Percentiles rank a stretch among this genome's conserved stretches.
Evolutionary conservation across 2,329 filamentous ascomycete species (phyloP).

Genomic region (Diplodia mutila): DNA sequence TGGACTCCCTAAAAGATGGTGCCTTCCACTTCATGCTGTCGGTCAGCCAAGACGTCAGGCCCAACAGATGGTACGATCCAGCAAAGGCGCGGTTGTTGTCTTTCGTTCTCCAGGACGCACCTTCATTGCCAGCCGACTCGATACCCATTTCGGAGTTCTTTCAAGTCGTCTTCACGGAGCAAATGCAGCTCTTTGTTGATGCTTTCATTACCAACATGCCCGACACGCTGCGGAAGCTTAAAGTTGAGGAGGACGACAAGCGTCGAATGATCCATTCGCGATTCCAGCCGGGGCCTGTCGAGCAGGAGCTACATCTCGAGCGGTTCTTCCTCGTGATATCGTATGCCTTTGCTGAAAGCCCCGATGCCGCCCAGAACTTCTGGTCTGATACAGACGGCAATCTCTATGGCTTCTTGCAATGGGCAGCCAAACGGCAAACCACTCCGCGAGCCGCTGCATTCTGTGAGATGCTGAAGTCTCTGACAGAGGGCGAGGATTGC

Average conservation of each 20-base stretch:
- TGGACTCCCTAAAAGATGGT: constrained; percentile 80
- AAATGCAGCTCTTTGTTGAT: constrained; percentile 85
- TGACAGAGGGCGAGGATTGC: constrained; percentile 80
- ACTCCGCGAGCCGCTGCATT: constrained; percentile 96
- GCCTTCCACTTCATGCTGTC: constrained; percentile 91
- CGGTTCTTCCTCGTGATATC: constrained; percentile 90
- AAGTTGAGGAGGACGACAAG: constrained; percentile 88
- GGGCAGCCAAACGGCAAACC: constrained; percentile 93
- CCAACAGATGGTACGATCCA: constrained; percentile 84
- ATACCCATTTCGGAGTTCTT: constrained; percentile 73
- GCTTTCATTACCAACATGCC: constrained; percentile 95
- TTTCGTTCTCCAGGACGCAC: constrained; percentile 80
- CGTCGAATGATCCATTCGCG: constrained; percentile 55
- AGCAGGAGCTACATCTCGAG: constrained; percentile 67
- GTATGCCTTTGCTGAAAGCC: constrained; percentile 83
- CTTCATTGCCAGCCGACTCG: constrained; percentile 68
- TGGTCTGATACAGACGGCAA: constrained; percentile 94
- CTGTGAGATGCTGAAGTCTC: constrained; percentile 90
- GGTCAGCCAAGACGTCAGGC: constrained; percentile 78
- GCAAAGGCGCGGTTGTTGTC: constrained; percentile 80
- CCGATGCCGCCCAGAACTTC: constrained; percentile 83
- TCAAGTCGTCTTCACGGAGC: constrained; percentile 72
- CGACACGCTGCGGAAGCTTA: constrained; percentile 82
- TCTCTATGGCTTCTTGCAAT: constrained; percentile 90
- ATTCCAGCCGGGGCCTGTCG: constrained; percentile 56